Base-by-base conservation (phyloP, 2,329 filamentous ascomycete species). In the Teratosphaeria epicoccoides region DNA sequence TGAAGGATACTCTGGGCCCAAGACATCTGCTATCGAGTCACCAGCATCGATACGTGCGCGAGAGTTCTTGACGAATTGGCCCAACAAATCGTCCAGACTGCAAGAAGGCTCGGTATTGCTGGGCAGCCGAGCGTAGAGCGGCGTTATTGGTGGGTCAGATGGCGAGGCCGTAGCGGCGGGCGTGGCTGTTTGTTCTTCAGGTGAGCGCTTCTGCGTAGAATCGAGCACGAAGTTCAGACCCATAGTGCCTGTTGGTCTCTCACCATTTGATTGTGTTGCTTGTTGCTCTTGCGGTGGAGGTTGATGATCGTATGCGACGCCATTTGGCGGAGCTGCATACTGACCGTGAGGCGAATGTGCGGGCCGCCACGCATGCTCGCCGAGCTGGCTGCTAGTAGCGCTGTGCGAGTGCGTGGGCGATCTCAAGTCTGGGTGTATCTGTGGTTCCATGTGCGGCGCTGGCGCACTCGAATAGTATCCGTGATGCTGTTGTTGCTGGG, bases 1-100 rank as follows among this genome's bases (percentile, higher is more conserved):
- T 52, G 84, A 87, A 1, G 88, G 88, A 63, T 94, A 90, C 12
- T 80, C 76, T 0, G 88, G 88, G 0, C 87, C 88, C 6, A 87
- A 77, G 7, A 91, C 77, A 44, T 85, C 80, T 40, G 81, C 75
- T 7, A 76, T 70, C 0, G 84, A 72, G 1, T 82, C 75, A 4
- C 87, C 86, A 54, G 86, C 78, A 1, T 78, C 78, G 1, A 82
- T 78, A 46, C 82, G 81, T 60, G 84, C 78, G 28, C 78, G 78
- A 5, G 85, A 80, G 60, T 87, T 81, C 24, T 79, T 75, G 24
- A 93, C 76, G 62, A 93, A 94, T 64, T 90, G 84, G 23, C 91
- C 77, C 44, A 95, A 76, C n/a, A 95, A 78, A 43, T 73, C 76
- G 63, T 95, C 89, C 1, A 95, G 75, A 0, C 87, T 81, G 65